Percentiles rank a stretch among this genome's conserved stretches.
phyloP scores from a whole-genome alignment of 2,329 filamentous ascomycete genomes.

The Fusarium gaditjirri region DNA sequence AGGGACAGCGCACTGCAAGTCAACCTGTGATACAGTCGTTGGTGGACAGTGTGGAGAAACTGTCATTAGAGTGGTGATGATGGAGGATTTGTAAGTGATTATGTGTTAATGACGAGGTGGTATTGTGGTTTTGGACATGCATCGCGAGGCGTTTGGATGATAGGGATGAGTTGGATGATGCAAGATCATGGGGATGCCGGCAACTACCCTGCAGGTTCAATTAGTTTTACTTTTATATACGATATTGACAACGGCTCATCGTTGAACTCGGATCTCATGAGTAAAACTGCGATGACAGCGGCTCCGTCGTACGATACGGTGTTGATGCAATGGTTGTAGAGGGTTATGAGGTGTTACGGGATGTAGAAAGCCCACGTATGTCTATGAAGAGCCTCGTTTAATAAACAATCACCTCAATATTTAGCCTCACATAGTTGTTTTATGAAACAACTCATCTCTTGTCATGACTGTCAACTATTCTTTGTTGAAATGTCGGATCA shows the following conservation, averaged over 20 bases:
- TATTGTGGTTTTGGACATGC: neutral
- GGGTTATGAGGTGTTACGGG: neutral
- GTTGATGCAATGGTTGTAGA: neutral
- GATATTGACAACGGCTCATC: neutral
- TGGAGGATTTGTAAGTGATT: neutral
- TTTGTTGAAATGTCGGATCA: neutral
- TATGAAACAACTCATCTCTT: too few species aligned
- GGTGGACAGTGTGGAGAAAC: conserved; percentile 41
- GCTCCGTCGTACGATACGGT: neutral
- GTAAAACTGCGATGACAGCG: neutral
- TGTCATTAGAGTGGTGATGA: conserved; percentile 51
- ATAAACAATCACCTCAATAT: neutral
- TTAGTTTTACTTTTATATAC: neutral
- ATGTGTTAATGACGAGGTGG: neutral
- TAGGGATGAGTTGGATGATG: neutral
- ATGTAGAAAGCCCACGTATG: neutral
- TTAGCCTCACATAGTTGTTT: neutral
- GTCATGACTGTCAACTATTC: neutral
- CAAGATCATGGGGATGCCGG: neutral
- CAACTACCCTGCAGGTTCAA: neutral
- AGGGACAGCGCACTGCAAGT: conserved; percentile 50
- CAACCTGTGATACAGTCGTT: conserved; percentile 50
- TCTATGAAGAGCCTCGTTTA: too few species aligned
- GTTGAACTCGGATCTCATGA: neutral
- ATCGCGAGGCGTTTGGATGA: conserved; percentile 12